Conservation (phyloP, 306 rosid genomes). For the Cucumis hystrix region DNA sequence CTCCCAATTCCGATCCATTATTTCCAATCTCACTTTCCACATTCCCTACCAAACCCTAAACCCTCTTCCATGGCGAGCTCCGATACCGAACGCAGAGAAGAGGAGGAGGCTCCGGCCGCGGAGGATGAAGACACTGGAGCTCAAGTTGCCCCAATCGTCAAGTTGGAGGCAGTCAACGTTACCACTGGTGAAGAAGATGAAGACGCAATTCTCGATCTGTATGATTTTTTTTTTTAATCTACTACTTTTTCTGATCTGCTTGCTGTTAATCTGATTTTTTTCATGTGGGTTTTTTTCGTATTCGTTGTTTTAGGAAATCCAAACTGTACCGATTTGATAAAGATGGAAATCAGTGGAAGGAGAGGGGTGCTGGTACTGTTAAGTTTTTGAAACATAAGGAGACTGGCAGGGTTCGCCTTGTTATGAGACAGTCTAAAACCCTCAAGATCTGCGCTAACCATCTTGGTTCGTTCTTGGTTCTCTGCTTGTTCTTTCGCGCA, state of each 20-base stretch:
- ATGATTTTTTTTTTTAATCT: background rate
- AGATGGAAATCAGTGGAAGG: slow-evolving; percentile 88
- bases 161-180: slow-evolving; percentile 61
- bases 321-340: slow-evolving; percentile 91
- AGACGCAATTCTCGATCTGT: slow-evolving; percentile 71
- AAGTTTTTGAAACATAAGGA: slow-evolving; percentile 63
- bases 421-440: slow-evolving; percentile 81
- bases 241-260: background rate
- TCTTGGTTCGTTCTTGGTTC: slow-evolving; percentile 26
- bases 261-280: background rate
- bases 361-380: slow-evolving; percentile 80
- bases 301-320: slow-evolving; percentile 37
- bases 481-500: background rate
- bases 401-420: slow-evolving; percentile 59
- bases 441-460: slow-evolving; percentile 95
- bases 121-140: slow-evolving; percentile 99
- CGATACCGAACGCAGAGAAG: slow-evolving; percentile 84
- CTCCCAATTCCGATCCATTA: background rate
- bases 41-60: background rate
- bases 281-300: background rate
- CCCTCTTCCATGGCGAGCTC: slow-evolving; percentile 43
- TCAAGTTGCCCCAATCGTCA: slow-evolving; percentile 87
- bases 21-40: background rate
- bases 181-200: slow-evolving; percentile 79
- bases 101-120: slow-evolving; percentile 61